Percentiles rank a stretch among this genome's conserved stretches.
Evolutionary conservation across 441 rosid species (phyloP).

Genomic region (Euphorbia celastroides): DNA sequence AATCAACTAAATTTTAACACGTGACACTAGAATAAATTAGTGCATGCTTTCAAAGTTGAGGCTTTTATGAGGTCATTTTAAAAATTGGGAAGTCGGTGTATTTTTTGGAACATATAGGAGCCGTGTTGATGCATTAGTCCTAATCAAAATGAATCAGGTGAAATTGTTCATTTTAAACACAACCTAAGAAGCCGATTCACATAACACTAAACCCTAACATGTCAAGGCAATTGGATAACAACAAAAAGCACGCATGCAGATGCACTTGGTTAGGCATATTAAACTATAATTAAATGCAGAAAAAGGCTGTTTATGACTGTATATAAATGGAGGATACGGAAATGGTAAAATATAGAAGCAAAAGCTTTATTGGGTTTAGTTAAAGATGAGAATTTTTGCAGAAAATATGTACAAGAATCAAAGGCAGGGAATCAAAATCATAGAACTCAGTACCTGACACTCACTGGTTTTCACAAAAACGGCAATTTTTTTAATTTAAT

Average conservation of each 20-base stretch:
- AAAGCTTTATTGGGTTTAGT: constrained; percentile 48
- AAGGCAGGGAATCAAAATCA: constrained; percentile 31
- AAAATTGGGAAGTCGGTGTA: too few species aligned
- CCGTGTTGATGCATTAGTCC: too few species aligned
- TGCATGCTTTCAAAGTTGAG: too few species aligned
- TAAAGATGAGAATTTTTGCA: constrained; percentile 48
- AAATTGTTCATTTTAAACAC: too few species aligned
- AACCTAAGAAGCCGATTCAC: neutral
- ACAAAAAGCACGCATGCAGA: neutral
- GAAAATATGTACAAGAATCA: constrained; percentile 9
- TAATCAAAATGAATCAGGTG: too few species aligned
- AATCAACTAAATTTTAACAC: too few species aligned
- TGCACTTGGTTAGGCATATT: neutral
- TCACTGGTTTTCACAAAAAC: neutral
- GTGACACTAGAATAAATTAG: too few species aligned
- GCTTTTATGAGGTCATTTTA: too few species aligned
- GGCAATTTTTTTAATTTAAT: too few species aligned
- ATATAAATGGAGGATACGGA: constrained; percentile 28
- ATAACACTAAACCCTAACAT: neutral
- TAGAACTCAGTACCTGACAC: constrained; percentile 28
- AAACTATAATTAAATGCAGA: constrained; percentile 9
- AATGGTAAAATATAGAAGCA: constrained; percentile 12
- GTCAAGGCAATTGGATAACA: neutral
- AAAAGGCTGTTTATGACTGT: constrained; percentile 54
- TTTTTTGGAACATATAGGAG: too few species aligned